Base-by-base conservation (phyloP, 495 filamentous ascomycete species). In the Alectoria sarmentosa region DNA sequence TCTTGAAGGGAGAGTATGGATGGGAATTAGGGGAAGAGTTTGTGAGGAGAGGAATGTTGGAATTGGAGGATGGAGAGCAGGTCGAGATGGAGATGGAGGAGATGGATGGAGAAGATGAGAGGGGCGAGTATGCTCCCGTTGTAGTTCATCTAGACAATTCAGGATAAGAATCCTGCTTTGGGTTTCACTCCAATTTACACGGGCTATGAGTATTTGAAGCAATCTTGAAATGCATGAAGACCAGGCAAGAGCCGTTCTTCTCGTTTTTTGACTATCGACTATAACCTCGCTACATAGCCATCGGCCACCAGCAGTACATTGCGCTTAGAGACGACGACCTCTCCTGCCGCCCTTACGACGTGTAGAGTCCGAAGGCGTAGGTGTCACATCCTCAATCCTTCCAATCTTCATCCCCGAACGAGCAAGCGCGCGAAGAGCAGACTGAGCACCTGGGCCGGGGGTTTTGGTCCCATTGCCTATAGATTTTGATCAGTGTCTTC, bases 381-480 rank as follows among this genome's bases (percentile, higher is more conserved):
- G 94, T 70, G 94, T 99, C 65, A 99, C 94, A 79, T 99, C 94
- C 88, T 99, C 94, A 73, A 99, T 99, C 73, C 94, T 87, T 74
- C 94, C 94, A 76, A 99, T 99, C 82, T 92, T 92, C 94, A 99
- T 99, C 75, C 94, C 95, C 69, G 92, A 88, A 84, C 94, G 94
- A 73, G 94, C 94, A 59, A 98, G 87, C 73, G 94, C 94, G 78
- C 94, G 94, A 82, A 98, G 94, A 76, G 94, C 94, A 68, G 93
- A 97, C 83, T 98, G 94, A 66, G 94, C 94, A 80, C 94, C 94
- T 73, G 94, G 94, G 72, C 94, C 95, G 69, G 94, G 94, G 76
- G 94, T 98, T 89, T 98, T 98, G 81, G 94, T 98, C 71, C 95
- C 91, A 85, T 97, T 98, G 81, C 91, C 91, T 89, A 60, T 41